These are phyloP conservation scores for Rhodamnia argentea DNA, from an alignment of 345 rosid species.

Conservation along the genomic window DNA sequence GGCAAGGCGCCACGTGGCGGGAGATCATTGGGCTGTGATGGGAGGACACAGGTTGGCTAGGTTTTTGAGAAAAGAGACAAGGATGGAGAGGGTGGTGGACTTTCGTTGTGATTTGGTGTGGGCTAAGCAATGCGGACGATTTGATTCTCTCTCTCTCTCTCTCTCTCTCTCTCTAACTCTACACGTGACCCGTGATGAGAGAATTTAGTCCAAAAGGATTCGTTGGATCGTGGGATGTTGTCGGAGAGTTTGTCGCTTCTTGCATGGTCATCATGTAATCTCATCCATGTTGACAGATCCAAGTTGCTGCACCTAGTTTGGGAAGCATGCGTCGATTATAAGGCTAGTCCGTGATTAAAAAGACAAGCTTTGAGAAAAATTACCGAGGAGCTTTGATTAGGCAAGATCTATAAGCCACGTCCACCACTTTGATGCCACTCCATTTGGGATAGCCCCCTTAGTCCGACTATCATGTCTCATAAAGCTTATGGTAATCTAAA, in stretches of 20 bases:
- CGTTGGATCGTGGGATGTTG: background rate
- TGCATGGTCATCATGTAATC: background rate
- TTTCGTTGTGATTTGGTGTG: slow-evolving; percentile 10
- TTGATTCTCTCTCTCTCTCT: background rate
- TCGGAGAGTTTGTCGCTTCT: background rate
- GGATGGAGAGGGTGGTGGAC: background rate
- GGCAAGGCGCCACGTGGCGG: slow-evolving; percentile 3
- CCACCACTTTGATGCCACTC: background rate
- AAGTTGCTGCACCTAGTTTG: background rate
- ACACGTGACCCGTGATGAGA: background rate
- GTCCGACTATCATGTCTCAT: background rate
- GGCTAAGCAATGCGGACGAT: too few species aligned
- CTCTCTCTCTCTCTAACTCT: background rate
- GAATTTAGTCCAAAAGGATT: background rate
- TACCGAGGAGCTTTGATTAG: background rate
- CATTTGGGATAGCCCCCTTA: background rate
- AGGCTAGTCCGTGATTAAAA: too few species aligned
- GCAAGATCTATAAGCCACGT: background rate
- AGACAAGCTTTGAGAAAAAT: background rate
- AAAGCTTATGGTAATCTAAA: background rate
- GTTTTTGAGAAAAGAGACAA: slow-evolving; percentile 10
- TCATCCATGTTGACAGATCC: background rate
- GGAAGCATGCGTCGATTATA: background rate
- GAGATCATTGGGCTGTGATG: slow-evolving; percentile 7
- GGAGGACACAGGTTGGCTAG: slow-evolving; percentile 28